phyloP scores from a whole-genome alignment of 2,329 filamentous ascomycete species.

The Calonectria multiphialidica region DNA sequence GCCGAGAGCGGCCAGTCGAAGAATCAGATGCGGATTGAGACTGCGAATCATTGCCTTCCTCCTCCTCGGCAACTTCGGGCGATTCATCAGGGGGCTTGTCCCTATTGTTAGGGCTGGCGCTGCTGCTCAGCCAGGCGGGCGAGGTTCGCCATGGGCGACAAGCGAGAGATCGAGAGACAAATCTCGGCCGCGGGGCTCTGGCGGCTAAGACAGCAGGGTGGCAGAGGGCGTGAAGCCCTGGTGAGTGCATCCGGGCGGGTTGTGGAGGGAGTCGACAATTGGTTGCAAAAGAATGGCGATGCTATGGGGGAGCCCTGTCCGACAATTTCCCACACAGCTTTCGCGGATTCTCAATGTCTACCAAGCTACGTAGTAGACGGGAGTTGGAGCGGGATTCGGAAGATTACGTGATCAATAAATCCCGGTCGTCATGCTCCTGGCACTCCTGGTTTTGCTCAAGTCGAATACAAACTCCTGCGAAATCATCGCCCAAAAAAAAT shows the following conservation, averaged over 20 bases:
- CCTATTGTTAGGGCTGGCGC: slow-evolving; percentile 34
- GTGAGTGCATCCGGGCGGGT: slow-evolving; percentile 48
- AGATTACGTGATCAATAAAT: slow-evolving; percentile 31
- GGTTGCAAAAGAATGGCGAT: slow-evolving; percentile 21
- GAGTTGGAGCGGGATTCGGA: slow-evolving; percentile 13
- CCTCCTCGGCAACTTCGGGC: slow-evolving; percentile 39
- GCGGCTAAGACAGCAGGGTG: slow-evolving; percentile 42
- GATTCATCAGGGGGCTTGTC: slow-evolving; percentile 46
- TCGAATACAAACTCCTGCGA: neutral
- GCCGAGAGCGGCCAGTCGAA: slow-evolving; percentile 42
- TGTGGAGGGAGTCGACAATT: slow-evolving; percentile 10
- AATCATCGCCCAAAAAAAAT: neutral
- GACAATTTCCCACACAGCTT: slow-evolving; percentile 31
- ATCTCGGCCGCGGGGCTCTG: slow-evolving; percentile 38
- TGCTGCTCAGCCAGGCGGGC: slow-evolving; percentile 32
- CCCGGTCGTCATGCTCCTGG: slow-evolving; percentile 1
- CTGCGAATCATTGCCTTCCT: slow-evolving; percentile 31
- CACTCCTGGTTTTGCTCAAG: too few relatives aligned
- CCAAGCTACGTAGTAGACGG: slow-evolving; percentile 16
- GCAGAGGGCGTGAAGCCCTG: slow-evolving; percentile 45
- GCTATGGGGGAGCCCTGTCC: slow-evolving; percentile 31
- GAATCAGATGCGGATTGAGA: slow-evolving; percentile 44
- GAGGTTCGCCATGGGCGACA: slow-evolving; percentile 29
- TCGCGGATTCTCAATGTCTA: neutral
- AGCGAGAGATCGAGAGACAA: slow-evolving; percentile 36